phyloP scores from a whole-genome alignment of 768 basidiomycete species.

The Psilocybe azurescens region DNA sequence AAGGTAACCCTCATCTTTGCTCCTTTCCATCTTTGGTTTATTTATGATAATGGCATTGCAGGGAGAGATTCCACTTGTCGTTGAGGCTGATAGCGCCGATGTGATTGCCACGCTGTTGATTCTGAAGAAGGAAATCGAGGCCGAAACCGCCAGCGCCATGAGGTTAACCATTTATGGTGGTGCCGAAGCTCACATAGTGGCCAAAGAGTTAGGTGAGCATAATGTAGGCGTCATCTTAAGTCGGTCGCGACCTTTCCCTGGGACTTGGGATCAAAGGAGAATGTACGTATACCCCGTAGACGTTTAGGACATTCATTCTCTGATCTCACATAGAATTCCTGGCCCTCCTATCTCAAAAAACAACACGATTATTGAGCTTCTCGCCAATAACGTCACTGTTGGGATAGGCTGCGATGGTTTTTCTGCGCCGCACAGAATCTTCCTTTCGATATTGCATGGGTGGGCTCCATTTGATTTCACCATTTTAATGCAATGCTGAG shows the following conservation, averaged over 20 bases:
- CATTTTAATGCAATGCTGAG: conserved; percentile 1
- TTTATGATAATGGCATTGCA: conserved; percentile 24
- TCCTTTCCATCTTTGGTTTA: not conserved
- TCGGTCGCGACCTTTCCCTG: conserved; percentile 74
- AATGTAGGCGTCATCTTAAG: conserved; percentile 52
- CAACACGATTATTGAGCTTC: conserved; percentile 61
- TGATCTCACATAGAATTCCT: conserved; percentile 47
- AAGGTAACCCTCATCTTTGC: conserved; percentile 33
- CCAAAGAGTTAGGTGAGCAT: conserved; percentile 62
- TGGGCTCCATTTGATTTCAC: conserved; percentile 32
- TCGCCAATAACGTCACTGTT: conserved; percentile 73
- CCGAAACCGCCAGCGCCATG: conserved; percentile 44
- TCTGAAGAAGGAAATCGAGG: conserved; percentile 70
- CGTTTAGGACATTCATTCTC: not conserved
- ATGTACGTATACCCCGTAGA: conserved; percentile 47
- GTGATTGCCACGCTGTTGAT: conserved; percentile 78
- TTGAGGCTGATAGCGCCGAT: conserved; percentile 80
- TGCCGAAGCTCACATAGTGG: conserved; percentile 71
- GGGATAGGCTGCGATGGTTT: conserved; percentile 67
- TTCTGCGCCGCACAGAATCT: conserved; percentile 79
- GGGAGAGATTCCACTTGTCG: conserved; percentile 77
- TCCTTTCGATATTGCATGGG: conserved; percentile 86
- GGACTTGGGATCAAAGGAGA: conserved; percentile 69
- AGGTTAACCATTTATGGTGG: conserved; percentile 69
- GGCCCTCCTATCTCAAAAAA: conserved; percentile 73